Evolutionary conservation across 441 rosid species (phyloP).

Genomic region (Breynia disticha): DNA sequence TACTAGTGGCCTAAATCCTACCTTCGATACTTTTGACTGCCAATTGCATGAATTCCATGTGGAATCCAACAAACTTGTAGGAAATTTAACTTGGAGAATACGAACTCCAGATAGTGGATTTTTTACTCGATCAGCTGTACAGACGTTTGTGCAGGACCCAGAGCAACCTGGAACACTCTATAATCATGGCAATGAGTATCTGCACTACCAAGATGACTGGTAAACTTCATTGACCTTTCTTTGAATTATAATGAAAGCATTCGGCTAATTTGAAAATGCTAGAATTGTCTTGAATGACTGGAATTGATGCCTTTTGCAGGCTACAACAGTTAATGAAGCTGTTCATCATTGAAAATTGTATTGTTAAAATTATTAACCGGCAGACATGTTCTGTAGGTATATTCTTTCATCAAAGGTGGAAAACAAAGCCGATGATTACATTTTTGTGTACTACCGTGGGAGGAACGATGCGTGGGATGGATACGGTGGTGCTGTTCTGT

Average conservation of each 20-base stretch:
- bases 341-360: not conserved
- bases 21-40: constrained; percentile 78
- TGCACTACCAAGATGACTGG: constrained; percentile 98
- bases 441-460: constrained; percentile 82
- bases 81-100: constrained; percentile 80
- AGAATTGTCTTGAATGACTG: too few species aligned
- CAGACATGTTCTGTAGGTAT: constrained; percentile 42
- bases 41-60: constrained; percentile 80
- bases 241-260: too few species aligned
- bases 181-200: constrained; percentile 89
- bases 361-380: not conserved
- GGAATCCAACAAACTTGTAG: constrained; percentile 64
- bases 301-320: too few species aligned
- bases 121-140: constrained; percentile 62
- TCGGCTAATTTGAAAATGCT: too few species aligned
- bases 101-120: constrained; percentile 67
- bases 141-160: constrained; percentile 77
- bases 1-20: constrained; percentile 82
- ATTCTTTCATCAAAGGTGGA: constrained; percentile 72
- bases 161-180: constrained; percentile 57
- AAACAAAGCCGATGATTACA: constrained; percentile 58
- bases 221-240: constrained; percentile 16
- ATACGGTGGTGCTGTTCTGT: constrained; percentile 84
- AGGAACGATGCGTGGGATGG: constrained; percentile 98
- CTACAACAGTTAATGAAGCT: too few species aligned